Evolutionary conservation across 805 yeast species (phyloP), one percentile per base, ranked within the genome.

Genomic region (Pichia nanzhaoensis): DNA sequence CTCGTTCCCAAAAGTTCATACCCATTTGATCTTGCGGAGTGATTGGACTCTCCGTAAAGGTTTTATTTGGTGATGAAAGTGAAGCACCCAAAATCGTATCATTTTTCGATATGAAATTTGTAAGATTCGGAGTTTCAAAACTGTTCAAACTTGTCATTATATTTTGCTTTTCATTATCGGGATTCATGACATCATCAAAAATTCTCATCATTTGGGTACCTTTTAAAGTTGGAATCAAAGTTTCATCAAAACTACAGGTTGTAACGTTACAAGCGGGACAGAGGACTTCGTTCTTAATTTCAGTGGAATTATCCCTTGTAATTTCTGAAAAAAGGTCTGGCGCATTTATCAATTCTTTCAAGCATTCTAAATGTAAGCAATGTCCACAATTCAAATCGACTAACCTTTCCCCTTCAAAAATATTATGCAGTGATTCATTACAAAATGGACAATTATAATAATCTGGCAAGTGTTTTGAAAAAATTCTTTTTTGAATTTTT

Each of bases 341-440:
- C 28, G 43, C 49, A 8, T 22, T 28, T 8, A 42, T 18, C 34
- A 66, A 42, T 7, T 67, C 58, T 3, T 61, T 48, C 28, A 63
- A 69, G 48, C 80, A 75, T 43, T 69, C 63, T 43, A 63, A 61
- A 53, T 75, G 80, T 24, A 69, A 58, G 34, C 61, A 60, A 52
- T 74, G 78, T 6, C 64, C 58, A 55, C 78, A 73, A 1, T 64
- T 51, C 37, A 74, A 49, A 30, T 67, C 70, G 3, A 75, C 45
- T 1, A 68, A 49, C 30, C 61, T 66, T 57, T 75, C 80, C 12
- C 74, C 75, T 8, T 55, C 53, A 32, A 74, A 63, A 13, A 64
- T 58, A 37, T 59, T 60, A 2, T 62, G 56, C 33, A 75, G 53
- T 4, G 66, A 58, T 46, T 74, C 78, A 13, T 65, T 64, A 54